Conservation (phyloP, 306 rosid species). For the Pueraria montana region DNA sequence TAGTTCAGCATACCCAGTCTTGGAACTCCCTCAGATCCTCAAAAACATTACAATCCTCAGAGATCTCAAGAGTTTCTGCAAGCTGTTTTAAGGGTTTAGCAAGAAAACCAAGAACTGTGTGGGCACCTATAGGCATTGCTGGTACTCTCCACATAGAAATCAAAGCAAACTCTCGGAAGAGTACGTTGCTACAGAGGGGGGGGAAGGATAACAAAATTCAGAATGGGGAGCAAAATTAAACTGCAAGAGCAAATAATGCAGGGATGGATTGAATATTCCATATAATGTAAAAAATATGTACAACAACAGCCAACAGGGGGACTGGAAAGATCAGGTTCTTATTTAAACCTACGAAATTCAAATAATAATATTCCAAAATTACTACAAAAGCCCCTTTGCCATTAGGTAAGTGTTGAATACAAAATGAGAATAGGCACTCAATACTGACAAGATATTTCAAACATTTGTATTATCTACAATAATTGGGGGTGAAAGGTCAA, state of each 20-base stretch:
- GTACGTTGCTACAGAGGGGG: slow-evolving; percentile 73
- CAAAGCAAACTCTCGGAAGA: slow-evolving; percentile 96
- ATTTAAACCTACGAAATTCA: slow-evolving; percentile 33
- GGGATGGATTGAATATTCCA: neutral
- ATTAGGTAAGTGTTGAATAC: slow-evolving; percentile 16
- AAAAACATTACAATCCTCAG: slow-evolving; percentile 64
- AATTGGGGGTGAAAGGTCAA: slow-evolving; percentile 23
- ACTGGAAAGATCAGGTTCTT: slow-evolving; percentile 40
- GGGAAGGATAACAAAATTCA: slow-evolving; percentile 40
- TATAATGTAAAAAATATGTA: slow-evolving; percentile 3
- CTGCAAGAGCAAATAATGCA: slow-evolving; percentile 32
- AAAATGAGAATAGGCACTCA: slow-evolving; percentile 43
- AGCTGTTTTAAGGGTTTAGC: slow-evolving; percentile 97
- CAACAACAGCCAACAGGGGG: slow-evolving; percentile 42
- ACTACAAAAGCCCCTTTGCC: slow-evolving; percentile 10
- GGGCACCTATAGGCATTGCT: slow-evolving; percentile 94
- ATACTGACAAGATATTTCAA: slow-evolving; percentile 24
- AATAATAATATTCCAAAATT: slow-evolving; percentile 12
- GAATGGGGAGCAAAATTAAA: slow-evolving; percentile 37
- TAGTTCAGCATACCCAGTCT: slow-evolving; percentile 79
- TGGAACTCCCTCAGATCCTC: slow-evolving; percentile 89
- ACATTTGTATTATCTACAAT: slow-evolving; percentile 4
- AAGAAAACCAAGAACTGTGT: slow-evolving; percentile 85
- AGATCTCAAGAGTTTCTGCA: slow-evolving; percentile 69
- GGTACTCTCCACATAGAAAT: slow-evolving; percentile 99